Evolutionary conservation across 169 alveolate species (phyloP).

Genomic region (Plasmodium cynomolgi): DNA sequence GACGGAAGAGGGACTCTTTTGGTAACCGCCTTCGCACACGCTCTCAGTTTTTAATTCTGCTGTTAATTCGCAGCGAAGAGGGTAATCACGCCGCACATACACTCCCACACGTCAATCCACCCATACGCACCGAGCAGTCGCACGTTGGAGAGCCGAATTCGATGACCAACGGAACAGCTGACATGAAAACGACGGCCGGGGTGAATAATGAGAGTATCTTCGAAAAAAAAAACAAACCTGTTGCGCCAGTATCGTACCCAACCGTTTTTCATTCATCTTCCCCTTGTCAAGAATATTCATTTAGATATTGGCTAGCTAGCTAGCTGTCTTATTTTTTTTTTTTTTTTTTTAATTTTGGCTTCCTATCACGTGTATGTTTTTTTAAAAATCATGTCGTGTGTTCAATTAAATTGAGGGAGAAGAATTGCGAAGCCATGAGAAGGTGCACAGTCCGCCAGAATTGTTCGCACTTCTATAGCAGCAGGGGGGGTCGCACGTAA

Average conservation of each 20-base stretch:
- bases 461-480: neutral
- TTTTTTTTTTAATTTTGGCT: neutral
- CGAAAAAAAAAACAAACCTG: neutral
- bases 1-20: neutral
- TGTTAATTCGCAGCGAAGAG: neutral
- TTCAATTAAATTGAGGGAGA: neutral
- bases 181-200: neutral
- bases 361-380: neutral
- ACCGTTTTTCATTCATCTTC: neutral
- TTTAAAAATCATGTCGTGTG: neutral
- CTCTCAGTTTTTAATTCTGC: neutral
- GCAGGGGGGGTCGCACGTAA: neutral
- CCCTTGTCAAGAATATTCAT: neutral
- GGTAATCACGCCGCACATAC: neutral
- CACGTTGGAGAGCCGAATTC: neutral
- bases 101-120: too few species aligned
- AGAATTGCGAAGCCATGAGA: neutral
- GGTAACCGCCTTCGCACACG: neutral
- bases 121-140: neutral
- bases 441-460: neutral
- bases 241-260: neutral
- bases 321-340: neutral
- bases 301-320: neutral
- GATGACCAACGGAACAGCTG: neutral
- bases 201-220: neutral